These are phyloP conservation scores for Saccharum spontaneum DNA, from an alignment of 176 grass and related monocot species.

Conservation along the genomic window DNA sequence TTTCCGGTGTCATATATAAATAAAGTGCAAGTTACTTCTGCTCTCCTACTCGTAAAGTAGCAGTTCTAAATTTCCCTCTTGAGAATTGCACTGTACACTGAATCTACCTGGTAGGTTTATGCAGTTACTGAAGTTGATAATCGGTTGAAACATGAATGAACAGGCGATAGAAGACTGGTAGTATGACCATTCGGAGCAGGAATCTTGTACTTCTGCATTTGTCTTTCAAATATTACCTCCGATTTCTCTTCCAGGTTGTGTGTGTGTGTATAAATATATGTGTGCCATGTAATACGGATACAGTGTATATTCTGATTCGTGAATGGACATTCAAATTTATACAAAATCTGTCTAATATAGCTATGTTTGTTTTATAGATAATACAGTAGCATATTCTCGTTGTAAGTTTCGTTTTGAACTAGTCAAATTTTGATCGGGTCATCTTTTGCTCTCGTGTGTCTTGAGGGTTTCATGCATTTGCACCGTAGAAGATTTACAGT, in stretches of 20 bases:
- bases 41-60: neutral
- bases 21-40: neutral
- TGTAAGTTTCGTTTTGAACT: neutral
- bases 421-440: neutral
- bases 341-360: neutral
- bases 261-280: neutral
- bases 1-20: conserved; percentile 23
- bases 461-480: neutral
- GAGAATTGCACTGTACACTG: neutral
- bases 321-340: neutral
- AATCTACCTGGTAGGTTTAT: neutral
- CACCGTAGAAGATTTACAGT: neutral
- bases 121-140: neutral
- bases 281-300: no score
- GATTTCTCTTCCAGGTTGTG: neutral
- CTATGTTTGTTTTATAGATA: neutral
- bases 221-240: neutral
- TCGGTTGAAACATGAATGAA: neutral
- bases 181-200: neutral
- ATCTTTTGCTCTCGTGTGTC: neutral
- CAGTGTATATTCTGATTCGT: neutral
- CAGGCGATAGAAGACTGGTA: neutral
- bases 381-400: neutral
- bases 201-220: neutral
- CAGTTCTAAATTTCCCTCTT: neutral